Evolutionary conservation across 208 protist genomes (phyloP), one percentile per base, ranked within the genome.

Genomic region (Balamuthia mandrillaris): DNA sequence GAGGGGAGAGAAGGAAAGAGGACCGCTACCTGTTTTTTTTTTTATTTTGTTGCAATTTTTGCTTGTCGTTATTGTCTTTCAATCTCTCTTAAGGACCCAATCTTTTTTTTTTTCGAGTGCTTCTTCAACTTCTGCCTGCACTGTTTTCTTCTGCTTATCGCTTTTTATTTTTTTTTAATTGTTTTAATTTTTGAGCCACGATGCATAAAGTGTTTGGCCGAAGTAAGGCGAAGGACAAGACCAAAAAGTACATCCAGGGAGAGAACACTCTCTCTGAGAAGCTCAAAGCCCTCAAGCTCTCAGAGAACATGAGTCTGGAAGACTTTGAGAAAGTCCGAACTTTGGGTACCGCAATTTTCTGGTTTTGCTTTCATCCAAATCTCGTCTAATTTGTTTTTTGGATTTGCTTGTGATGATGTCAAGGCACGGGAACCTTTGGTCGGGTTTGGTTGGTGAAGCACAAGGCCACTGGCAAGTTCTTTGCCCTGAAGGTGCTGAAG

Each of bases 341-440:
- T 5, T 18, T 61, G 4, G 51, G 51, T 54, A 81, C 44, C 21
- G 56, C 65, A 14, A 41, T 49, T 0, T 24, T 29, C 65, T 4
- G 37, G 39, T 21, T 2, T 74, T 24, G 10, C 45, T 37, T 14
- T 44, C 1, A 7, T 44, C 29, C 1, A 29, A 45, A 12, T 72
- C 33, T 72, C 61, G 14, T n/a, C n/a, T n/a, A n/a, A n/a, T 56
- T 56, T 56, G n/a, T 56, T 56, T 56, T 27, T 56, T 27, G 18
- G n/a, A 56, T n/a, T n/a, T n/a, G n/a, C n/a, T 49, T n/a, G 41
- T 3, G 1, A 16, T 0, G 9, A 0, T 3, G 14, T 35, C 14
- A 18, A 81, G 93, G 93, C 21, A 95, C 93, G 5, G 93, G 93
- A 21, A 95, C 92, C 3, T 96, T 96, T 75, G 93, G 91, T 21